A percentile compares a stretch with the other conserved stretches of the same genome.
phyloP scores from a whole-genome alignment of 2,329 filamentous ascomycete genomes.

The Berkeleyomyces basicola region DNA sequence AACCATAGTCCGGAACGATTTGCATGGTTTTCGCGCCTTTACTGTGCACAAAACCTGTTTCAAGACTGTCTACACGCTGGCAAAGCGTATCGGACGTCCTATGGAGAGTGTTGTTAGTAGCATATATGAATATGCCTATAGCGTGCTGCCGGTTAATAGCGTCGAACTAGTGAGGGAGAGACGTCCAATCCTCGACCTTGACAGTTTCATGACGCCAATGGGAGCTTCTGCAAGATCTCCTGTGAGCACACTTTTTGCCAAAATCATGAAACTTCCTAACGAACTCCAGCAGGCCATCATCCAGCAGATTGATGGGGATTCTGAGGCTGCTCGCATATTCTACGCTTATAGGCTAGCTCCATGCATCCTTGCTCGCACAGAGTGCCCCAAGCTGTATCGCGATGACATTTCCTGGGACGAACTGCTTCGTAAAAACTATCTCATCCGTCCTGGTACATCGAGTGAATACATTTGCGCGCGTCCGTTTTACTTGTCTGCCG shows the following conservation, averaged over 20 bases:
- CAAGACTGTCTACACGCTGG: background rate
- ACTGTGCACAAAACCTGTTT: constrained; percentile 3
- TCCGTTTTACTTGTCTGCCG: background rate
- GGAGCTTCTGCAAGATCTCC: background rate
- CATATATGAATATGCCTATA: background rate
- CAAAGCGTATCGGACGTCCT: background rate
- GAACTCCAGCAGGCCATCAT: background rate
- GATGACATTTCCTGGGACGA: background rate
- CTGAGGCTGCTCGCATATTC: background rate
- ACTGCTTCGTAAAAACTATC: background rate
- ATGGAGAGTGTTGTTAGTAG: background rate
- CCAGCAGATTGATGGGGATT: background rate
- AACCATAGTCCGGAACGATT: background rate
- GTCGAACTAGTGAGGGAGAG: background rate
- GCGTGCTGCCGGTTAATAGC: background rate
- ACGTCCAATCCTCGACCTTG: background rate
- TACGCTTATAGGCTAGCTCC: background rate
- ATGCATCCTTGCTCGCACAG: background rate
- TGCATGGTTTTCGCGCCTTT: background rate
- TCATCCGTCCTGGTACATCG: background rate
- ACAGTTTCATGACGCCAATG: background rate
- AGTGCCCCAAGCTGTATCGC: background rate
- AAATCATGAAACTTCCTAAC: background rate
- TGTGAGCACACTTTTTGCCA: background rate
- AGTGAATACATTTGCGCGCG: background rate